Base-by-base conservation (phyloP, 2,329 filamentous ascomycete species). In the Aspergillus sp. region DNA sequence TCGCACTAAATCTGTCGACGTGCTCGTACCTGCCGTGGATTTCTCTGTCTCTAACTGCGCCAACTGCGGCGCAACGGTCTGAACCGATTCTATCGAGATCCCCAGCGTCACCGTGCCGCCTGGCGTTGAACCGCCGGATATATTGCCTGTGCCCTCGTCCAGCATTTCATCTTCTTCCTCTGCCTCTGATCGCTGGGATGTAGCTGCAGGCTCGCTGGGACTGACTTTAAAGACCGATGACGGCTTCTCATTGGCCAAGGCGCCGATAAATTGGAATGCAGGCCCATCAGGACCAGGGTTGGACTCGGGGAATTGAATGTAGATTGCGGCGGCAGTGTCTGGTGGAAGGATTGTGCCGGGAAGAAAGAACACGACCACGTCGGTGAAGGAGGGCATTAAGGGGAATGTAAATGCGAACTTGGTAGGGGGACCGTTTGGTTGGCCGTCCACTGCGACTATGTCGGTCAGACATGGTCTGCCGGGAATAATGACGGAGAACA, bases 311-410 rank as follows among this genome's bases (percentile, higher is more conserved):
- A 85, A 72, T 54, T 90, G 85, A 42, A 94, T 79, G 71, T 96
- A 97, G 53, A 98, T 91, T 41, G 89, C 87, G 9, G 90, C 93
- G 4, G 88, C 91, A 19, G 86, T 86, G 56, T 81, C 79, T 3
- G 78, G 73, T 0, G 90, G 90, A 0, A 98, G 76, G 7, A 77
- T 67, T 7, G 85, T 75, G 39, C 84, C 85, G 0, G 93, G 94
- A 1, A 96, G 79, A 33, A 96, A 76, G 71, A 97, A 94, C 48
- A 97, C 82, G 59, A 89, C 85, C 46, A 97, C 79, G 65, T 97
- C 89, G 46, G 72, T 75, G 65, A 85, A 82, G 4, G 73, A 58
- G 1, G 80, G 77, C 28, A 65, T 59, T 5, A 78, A 65, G 10
- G 85, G 82, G 65, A 93, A 88, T 44, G 80, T 71, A 66, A 84